Evolutionary conservation across 306 rosid genomes (phyloP).

Genomic region (Urtica urens): DNA sequence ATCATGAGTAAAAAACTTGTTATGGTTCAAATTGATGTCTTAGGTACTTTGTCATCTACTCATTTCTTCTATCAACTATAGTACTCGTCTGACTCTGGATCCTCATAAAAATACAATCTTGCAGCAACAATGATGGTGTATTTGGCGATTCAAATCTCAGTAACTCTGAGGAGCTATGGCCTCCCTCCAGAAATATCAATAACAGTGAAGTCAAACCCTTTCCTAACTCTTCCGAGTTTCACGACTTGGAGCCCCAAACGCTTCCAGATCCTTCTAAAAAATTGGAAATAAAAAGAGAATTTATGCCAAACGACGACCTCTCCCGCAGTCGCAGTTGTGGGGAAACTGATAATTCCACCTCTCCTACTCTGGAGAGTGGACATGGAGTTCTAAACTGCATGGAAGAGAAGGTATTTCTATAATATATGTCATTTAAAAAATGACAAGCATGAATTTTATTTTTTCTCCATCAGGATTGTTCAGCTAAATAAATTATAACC

Average conservation of each 20-base stretch:
- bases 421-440: constrained; percentile 4
- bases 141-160: constrained; percentile 55
- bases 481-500: constrained; percentile 1
- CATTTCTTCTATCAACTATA: constrained; percentile 7
- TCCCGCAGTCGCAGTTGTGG: constrained; percentile 28
- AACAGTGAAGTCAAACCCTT: constrained; percentile 30
- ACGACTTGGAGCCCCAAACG: constrained; percentile 21
- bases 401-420: constrained; percentile 46
- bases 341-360: constrained; percentile 25
- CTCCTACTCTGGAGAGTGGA: constrained; percentile 32
- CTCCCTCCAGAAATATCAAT: constrained; percentile 46
- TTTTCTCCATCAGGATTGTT: constrained; percentile 3
- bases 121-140: constrained; percentile 72
- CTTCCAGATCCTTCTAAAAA: constrained; percentile 27
- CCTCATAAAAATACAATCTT: constrained; percentile 71
- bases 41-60: not conserved
- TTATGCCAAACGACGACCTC: constrained; percentile 31
- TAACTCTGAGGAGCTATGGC: constrained; percentile 59
- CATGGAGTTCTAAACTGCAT: constrained; percentile 20
- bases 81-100: constrained; percentile 38
- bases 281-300: constrained; percentile 38
- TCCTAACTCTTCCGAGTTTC: constrained; percentile 29
- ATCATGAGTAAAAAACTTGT: too few relatives aligned
- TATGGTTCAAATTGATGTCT: too few relatives aligned
- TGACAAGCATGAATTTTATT: not conserved